Evolutionary conservation across 768 basidiomycete species (phyloP).

Genomic region (Dentipellis fragilis): DNA sequence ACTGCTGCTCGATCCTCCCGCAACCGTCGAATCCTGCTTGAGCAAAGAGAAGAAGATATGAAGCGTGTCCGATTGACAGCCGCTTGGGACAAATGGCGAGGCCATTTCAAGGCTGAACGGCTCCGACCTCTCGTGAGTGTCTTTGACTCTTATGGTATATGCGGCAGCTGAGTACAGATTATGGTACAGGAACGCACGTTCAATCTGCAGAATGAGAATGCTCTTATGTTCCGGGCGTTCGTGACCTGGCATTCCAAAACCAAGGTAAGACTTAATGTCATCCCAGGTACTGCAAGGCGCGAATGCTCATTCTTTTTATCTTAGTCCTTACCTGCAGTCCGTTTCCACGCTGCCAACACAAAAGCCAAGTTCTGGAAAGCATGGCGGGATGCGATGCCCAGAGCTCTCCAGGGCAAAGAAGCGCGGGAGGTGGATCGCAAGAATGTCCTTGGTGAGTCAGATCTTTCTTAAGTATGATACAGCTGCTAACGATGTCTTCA

Average conservation of each 20-base stretch:
- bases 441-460: slow-evolving; percentile 45
- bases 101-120: slow-evolving; percentile 53
- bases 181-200: slow-evolving; percentile 38
- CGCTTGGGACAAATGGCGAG: slow-evolving; percentile 77
- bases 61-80: slow-evolving; percentile 37
- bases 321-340: slow-evolving; percentile 72
- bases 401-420: slow-evolving; percentile 50
- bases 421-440: slow-evolving; percentile 54
- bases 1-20: slow-evolving; percentile 46
- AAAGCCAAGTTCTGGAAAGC: slow-evolving; percentile 53
- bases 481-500: slow-evolving; percentile 7
- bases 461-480: background rate
- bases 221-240: slow-evolving; percentile 57
- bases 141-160: background rate
- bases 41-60: slow-evolving; percentile 54
- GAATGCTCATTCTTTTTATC: slow-evolving; percentile 5
- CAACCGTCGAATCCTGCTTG: slow-evolving; percentile 50
- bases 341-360: slow-evolving; percentile 52
- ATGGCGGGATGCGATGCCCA: slow-evolving; percentile 67
- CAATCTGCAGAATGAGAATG: slow-evolving; percentile 45
- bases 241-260: slow-evolving; percentile 69
- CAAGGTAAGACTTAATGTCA: slow-evolving; percentile 29
- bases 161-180: background rate
- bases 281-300: too few species aligned
- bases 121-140: slow-evolving; percentile 53